These are phyloP conservation scores for Anthracocystis setariae DNA, from an alignment of 1,284 basidiomycete species.

Conservation along the genomic window DNA sequence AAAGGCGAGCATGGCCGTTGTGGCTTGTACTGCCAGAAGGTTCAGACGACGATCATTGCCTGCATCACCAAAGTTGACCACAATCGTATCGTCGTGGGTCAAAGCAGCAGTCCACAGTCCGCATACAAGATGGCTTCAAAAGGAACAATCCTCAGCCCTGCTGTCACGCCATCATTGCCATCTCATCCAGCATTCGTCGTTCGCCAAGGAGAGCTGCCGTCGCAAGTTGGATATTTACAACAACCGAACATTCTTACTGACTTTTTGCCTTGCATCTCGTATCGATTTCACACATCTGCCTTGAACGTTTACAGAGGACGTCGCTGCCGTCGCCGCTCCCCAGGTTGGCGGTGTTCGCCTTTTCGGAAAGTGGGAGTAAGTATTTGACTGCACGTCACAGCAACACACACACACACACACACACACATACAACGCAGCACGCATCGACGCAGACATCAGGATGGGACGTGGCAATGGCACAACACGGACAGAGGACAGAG, in stretches of 20 bases:
- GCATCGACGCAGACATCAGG: background rate
- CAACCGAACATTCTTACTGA: slow-evolving; percentile 22
- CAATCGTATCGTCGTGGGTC: too few relatives aligned
- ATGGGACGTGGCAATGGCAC: background rate
- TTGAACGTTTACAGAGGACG: slow-evolving; percentile 59
- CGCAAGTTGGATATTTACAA: background rate
- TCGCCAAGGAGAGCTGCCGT: slow-evolving; percentile 16
- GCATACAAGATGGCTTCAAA: background rate
- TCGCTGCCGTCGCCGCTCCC: slow-evolving; percentile 61
- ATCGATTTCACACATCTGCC: slow-evolving; percentile 10
- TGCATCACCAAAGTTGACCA: too few relatives aligned
- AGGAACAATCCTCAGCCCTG: background rate
- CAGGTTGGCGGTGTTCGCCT: slow-evolving; percentile 65
- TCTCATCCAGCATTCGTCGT: background rate
- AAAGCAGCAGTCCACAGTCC: too few relatives aligned
- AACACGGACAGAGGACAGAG: too few relatives aligned
- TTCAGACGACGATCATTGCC: too few relatives aligned
- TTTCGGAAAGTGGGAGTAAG: slow-evolving; percentile 66
- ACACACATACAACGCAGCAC: slow-evolving; percentile 15
- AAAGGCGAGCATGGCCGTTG: too few relatives aligned
- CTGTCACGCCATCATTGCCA: slow-evolving; percentile 1
- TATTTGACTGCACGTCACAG: slow-evolving; percentile 15
- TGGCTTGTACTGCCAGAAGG: too few relatives aligned
- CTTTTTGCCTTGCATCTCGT: slow-evolving; percentile 10
- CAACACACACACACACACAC: background rate